A percentile compares a stretch with the other conserved stretches of the same genome.
phyloP scores from a whole-genome alignment of 208 protist species.

The Herpetomonas tarakana region DNA sequence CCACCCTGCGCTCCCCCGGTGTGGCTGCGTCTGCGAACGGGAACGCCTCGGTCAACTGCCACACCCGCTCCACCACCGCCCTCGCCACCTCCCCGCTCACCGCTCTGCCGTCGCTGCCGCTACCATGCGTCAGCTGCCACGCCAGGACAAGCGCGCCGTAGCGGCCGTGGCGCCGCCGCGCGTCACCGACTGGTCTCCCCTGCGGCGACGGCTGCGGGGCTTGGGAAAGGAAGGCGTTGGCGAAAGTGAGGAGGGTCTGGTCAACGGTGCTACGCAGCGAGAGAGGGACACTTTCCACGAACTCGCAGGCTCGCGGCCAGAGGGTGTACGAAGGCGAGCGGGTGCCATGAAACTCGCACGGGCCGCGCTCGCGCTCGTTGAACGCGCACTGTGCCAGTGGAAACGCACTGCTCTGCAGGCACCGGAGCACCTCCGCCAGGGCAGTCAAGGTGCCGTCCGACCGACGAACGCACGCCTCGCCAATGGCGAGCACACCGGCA shows the following conservation, averaged over 20 bases:
- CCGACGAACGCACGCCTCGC: slow-evolving; percentile 24
- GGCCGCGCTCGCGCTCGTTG: too few relatives aligned
- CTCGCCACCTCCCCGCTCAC: slow-evolving; percentile 10
- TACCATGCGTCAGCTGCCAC: slow-evolving; percentile 17
- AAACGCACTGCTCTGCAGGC: slow-evolving; percentile 20
- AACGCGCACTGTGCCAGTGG: slow-evolving; percentile 5
- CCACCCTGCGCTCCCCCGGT: slow-evolving; percentile 9
- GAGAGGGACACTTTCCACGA: slow-evolving; percentile 29
- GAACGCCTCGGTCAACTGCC: background rate
- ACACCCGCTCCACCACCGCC: slow-evolving; percentile 4
- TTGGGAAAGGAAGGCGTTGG: background rate
- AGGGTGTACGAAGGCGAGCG: background rate
- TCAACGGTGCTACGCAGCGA: slow-evolving; percentile 10
- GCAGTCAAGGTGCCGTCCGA: slow-evolving; percentile 34
- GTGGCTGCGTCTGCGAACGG: slow-evolving; percentile 3
- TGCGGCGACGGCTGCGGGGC: background rate
- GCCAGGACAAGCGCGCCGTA: slow-evolving; percentile 19
- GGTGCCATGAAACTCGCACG: too few relatives aligned
- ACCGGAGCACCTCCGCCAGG: slow-evolving; percentile 37
- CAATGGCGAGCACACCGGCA: slow-evolving; percentile 21
- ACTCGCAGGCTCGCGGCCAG: slow-evolving; percentile 32
- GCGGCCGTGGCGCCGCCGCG: slow-evolving; percentile 9
- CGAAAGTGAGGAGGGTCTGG: slow-evolving; percentile 3
- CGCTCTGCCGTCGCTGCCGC: too few relatives aligned
- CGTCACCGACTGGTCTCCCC: background rate